A percentile compares a stretch with the other conserved stretches of the same genome.
Evolutionary conservation across 176 grass and related monocot species (phyloP).

Genomic region (Neostapfia colusana): DNA sequence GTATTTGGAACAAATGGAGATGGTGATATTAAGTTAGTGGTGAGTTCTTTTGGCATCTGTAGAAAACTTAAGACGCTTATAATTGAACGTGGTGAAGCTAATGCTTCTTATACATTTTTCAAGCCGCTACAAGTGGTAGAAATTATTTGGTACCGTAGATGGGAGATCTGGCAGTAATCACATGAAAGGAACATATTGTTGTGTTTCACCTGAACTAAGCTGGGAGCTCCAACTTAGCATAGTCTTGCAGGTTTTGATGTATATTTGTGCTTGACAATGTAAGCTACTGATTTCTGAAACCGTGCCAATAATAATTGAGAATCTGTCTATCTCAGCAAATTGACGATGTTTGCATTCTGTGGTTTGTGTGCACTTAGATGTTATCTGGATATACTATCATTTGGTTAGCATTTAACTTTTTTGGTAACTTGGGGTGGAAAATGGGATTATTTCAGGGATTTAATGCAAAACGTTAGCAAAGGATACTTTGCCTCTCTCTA

Average conservation of each 20-base stretch:
- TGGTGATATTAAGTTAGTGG: background rate
- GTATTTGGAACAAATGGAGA: slow-evolving; percentile 20
- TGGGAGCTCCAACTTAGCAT: background rate
- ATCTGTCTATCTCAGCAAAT: background rate
- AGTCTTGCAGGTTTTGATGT: background rate
- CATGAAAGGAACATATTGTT: background rate
- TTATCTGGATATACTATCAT: slow-evolving; percentile 1
- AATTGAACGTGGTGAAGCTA: background rate
- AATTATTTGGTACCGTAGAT: background rate
- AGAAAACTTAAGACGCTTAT: background rate
- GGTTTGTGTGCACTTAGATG: background rate
- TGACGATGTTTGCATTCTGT: background rate
- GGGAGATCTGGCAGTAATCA: background rate
- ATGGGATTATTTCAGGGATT: background rate
- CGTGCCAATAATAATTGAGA: background rate
- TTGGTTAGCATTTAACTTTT: slow-evolving; percentile 5
- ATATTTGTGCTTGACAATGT: background rate
- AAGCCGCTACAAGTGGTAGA: background rate
- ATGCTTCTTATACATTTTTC: background rate
- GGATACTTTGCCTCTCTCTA: background rate
- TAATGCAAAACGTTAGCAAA: background rate
- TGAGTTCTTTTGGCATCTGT: background rate
- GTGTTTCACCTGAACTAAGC: background rate
- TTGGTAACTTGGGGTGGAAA: background rate
- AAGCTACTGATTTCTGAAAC: slow-evolving; percentile 1